Base-by-base conservation (phyloP, 2,329 filamentous ascomycete species). In the Cercospora sojina region DNA sequence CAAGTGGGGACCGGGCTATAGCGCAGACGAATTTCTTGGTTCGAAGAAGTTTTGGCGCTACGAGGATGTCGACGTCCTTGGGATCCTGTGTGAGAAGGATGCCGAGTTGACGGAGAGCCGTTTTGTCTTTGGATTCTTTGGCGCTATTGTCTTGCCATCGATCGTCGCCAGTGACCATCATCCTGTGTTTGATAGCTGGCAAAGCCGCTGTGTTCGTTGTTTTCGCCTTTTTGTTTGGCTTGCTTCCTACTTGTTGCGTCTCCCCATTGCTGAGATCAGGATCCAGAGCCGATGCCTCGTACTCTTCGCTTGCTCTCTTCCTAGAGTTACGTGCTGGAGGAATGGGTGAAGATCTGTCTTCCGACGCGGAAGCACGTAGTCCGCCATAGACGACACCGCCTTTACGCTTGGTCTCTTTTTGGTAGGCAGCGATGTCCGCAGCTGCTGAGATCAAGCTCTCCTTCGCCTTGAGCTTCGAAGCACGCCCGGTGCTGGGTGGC, bases 11-110 rank as follows among this genome's bases (percentile, higher is more conserved):
- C 66, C 88, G 88, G 18, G 95, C 93, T 29, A 99, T 82, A 12
- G 93, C 92, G 68, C 90, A 90, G 59, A 98, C 88, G 76, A 99
- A 99, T 76, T 99, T 99, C 77, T 92, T 88, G 0, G 95, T 99
- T 41, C 95, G 90, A 35, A 97, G 87, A 68, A 98, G 88, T 49
- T 88, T 86, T 0, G 94, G 95, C 3, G 94, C 94, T 35, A 92
- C 93, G 10, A 99, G 86, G 76, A 96, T 91, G 73, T 94, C 91
- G 76, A 92, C 95, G 53, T 87, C 85, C 57, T 87, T 86, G 27
- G 88, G 88, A 74, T 97, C 91, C 72, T 90, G 85, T 4, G 92
- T 90, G 23, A 97, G 87, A 23, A 97, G 87, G 71, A 99, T 91
- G 7, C 95, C 95, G 38, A 98, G 81, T 55, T 90, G 87, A 67